Conservation (phyloP, 257 asterid species). For the Fraxinus cuspidata region DNA sequence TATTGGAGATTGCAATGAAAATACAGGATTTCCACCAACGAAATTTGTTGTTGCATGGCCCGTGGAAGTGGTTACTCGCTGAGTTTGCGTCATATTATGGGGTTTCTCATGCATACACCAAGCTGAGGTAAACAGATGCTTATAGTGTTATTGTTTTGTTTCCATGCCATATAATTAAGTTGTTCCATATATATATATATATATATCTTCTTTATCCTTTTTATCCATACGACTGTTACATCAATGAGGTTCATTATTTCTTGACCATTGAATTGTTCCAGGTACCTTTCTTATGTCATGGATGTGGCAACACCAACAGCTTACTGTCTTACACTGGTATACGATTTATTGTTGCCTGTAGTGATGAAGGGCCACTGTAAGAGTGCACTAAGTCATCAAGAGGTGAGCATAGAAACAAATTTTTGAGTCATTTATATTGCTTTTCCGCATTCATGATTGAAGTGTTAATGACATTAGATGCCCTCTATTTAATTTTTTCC, state of each 20-base stretch:
- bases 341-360: slow-evolving; percentile 44
- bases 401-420: slow-evolving; percentile 30
- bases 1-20: slow-evolving; percentile 55
- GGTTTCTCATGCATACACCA: slow-evolving; percentile 58
- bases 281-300: slow-evolving; percentile 61
- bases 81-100: slow-evolving; percentile 57
- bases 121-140: slow-evolving; percentile 38
- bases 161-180: slow-evolving; percentile 12
- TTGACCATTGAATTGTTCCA: slow-evolving; percentile 22
- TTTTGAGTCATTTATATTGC: not conserved
- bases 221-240: not conserved
- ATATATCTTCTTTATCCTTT: not conserved
- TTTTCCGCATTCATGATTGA: not conserved
- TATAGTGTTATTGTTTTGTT: slow-evolving; percentile 1
- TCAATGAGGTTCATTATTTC: not conserved
- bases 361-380: slow-evolving; percentile 47
- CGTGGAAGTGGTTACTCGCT: slow-evolving; percentile 58
- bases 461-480: not conserved
- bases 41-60: slow-evolving; percentile 46
- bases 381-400: slow-evolving; percentile 54
- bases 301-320: slow-evolving; percentile 65
- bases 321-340: slow-evolving; percentile 45
- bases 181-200: not conserved
- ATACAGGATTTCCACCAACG: slow-evolving; percentile 48
- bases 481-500: not conserved